Conservation (phyloP, 139 green algal genomes). For the Helicosporidium sp. region DNA sequence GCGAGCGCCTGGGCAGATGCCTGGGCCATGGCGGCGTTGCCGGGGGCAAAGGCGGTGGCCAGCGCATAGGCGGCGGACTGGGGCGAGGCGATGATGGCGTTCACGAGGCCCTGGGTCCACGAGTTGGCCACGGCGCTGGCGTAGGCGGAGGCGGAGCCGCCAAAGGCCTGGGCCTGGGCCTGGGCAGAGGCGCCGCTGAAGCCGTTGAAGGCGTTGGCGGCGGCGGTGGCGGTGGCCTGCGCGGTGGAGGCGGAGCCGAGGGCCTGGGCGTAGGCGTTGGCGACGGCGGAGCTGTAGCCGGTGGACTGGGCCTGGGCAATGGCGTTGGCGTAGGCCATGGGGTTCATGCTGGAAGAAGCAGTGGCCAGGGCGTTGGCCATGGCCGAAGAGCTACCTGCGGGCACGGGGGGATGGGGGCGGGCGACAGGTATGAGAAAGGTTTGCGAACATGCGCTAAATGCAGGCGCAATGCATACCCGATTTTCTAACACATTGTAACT, state of each 20-base stretch:
- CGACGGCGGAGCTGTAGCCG: not conserved
- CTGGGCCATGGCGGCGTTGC: not conserved
- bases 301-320: not conserved
- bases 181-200: too few species aligned
- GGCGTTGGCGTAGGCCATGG: not conserved
- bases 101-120: not conserved
- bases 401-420: too few species aligned
- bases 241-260: not conserved
- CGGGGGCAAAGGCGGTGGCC: not conserved
- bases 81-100: not conserved
- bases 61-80: not conserved
- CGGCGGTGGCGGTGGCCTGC: not conserved
- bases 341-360: too few species aligned
- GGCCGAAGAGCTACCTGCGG: too few species aligned
- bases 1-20: conserved; percentile 1
- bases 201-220: too few species aligned
- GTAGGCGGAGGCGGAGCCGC: not conserved
- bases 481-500: too few species aligned
- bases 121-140: too few species aligned
- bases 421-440: too few species aligned
- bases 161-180: too few species aligned
- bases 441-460: too few species aligned
- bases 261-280: not conserved
- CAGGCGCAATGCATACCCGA: too few species aligned
- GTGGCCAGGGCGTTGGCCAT: too few species aligned